phyloP scores from a whole-genome alignment of 1,139 yeast genomes.

The Scheffersomyces lignicola region DNA sequence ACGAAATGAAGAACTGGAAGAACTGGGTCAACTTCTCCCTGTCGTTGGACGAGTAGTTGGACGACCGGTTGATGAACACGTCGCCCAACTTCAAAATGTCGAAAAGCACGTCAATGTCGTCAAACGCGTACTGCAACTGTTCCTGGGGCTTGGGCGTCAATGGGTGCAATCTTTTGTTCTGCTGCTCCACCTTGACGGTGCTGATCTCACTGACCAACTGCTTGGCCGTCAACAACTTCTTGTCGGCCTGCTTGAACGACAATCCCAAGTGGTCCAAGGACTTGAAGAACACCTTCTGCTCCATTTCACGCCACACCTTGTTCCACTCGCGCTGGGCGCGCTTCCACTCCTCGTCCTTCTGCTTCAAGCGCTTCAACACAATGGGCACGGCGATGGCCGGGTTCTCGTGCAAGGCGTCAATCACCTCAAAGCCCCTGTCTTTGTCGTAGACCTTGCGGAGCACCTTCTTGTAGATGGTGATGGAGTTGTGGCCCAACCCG shows the following conservation, averaged over 20 bases:
- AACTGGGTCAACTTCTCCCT: constrained; percentile 75
- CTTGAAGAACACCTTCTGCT: constrained; percentile 90
- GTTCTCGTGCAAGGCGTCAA: constrained; percentile 91
- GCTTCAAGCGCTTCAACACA: constrained; percentile 86
- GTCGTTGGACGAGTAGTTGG: constrained; percentile 79
- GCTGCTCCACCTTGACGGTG: constrained; percentile 88
- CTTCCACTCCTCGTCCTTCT: constrained; percentile 98
- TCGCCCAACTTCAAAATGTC: constrained; percentile 73
- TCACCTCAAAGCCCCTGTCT: constrained; percentile 93
- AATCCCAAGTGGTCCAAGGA: constrained; percentile 93
- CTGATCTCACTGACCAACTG: constrained; percentile 90
- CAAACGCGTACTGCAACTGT: constrained; percentile 69
- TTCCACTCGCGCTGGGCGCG: constrained; percentile 99
- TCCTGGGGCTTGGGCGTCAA: constrained; percentile 83
- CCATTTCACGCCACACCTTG: constrained; percentile 98
- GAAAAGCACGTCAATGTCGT: constrained; percentile 65
- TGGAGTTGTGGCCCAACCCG: constrained; percentile 88
- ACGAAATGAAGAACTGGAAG: constrained; percentile 64
- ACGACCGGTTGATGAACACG: constrained; percentile 66
- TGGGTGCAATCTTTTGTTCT: constrained; percentile 74
- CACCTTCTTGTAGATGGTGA: constrained; percentile 89
- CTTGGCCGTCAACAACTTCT: constrained; percentile 84
- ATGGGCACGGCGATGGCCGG: constrained; percentile 96
- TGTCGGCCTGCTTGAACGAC: constrained; percentile 95
- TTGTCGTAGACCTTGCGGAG: constrained; percentile 90